Conservation (phyloP, 2,329 filamentous ascomycete genomes). For the Sclerotinia trifoliorum region DNA sequence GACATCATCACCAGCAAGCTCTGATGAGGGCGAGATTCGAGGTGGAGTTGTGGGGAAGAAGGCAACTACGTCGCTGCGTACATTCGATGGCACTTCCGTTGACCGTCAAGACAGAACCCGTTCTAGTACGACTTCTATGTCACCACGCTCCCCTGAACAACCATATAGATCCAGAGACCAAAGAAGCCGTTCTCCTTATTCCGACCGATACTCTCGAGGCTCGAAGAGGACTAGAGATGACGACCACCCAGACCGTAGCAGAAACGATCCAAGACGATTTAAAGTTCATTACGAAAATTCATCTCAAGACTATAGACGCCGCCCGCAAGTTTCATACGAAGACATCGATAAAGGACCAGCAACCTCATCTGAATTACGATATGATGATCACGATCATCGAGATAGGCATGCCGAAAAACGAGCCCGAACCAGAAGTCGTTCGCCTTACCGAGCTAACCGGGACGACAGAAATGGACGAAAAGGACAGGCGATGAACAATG, state of each 20-base stretch:
- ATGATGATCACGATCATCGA: conserved; percentile 53
- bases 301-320: conserved; percentile 48
- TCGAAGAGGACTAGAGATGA: conserved; percentile 68
- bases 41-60: conserved; percentile 80
- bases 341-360: conserved; percentile 51
- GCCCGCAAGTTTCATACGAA: conserved; percentile 52
- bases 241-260: conserved; percentile 50
- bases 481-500: conserved; percentile 31
- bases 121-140: conserved; percentile 40
- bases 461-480: conserved; percentile 30
- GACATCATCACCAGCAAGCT: conserved; percentile 58
- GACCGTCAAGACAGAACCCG: conserved; percentile 86
- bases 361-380: conserved; percentile 41
- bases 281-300: conserved; percentile 61
- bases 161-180: conserved; percentile 48
- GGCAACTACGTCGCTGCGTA: conserved; percentile 85
- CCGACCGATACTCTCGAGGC: conserved; percentile 46
- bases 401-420: conserved; percentile 55
- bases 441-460: conserved; percentile 46
- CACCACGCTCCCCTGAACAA: conserved; percentile 38
- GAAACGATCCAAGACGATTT: conserved; percentile 58
- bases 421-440: conserved; percentile 52
- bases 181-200: conserved; percentile 56
- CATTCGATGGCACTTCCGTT: conserved; percentile 77
- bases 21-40: conserved; percentile 84